phyloP scores from a whole-genome alignment of 768 basidiomycete species.

The Tylopilus vinaceipallidus region DNA sequence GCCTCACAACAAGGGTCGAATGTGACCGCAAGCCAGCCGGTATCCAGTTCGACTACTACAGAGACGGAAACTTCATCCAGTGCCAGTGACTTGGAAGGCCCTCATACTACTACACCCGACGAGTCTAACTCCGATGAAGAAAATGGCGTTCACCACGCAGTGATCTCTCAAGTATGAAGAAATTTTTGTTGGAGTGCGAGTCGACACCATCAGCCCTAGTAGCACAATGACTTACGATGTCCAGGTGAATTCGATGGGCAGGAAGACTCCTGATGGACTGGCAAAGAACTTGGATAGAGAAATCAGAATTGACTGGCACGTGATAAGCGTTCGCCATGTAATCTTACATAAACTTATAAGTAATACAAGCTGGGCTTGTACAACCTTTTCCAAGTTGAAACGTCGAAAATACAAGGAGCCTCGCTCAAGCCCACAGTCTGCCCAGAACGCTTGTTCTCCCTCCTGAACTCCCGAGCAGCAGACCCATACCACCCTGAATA shows the following conservation, averaged over 20 bases:
- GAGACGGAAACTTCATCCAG: slow-evolving; percentile 30
- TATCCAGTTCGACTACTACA: not conserved
- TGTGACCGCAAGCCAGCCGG: not conserved
- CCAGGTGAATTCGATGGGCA: too few relatives aligned
- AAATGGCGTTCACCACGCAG: slow-evolving; percentile 21
- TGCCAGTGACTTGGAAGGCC: slow-evolving; percentile 31
- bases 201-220: too few relatives aligned
- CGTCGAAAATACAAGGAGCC: not conserved
- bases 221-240: too few relatives aligned
- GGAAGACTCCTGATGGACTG: too few relatives aligned
- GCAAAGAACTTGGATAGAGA: too few relatives aligned
- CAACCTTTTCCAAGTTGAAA: not conserved
- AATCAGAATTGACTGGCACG: too few relatives aligned
- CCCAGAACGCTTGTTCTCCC: slow-evolving; percentile 57
- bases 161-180: slow-evolving; percentile 57
- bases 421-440: slow-evolving; percentile 48
- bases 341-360: too few relatives aligned
- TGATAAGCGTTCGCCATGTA: too few relatives aligned
- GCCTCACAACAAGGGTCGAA: slow-evolving; percentile 2
- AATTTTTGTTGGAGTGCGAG: too few relatives aligned
- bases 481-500: slow-evolving; percentile 68
- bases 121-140: slow-evolving; percentile 33
- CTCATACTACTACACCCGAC: slow-evolving; percentile 26
- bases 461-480: slow-evolving; percentile 47
- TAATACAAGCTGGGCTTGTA: too few relatives aligned